phyloP scores from a whole-genome alignment of 768 basidiomycete genomes.

The Phlebiopsis gigantea region DNA sequence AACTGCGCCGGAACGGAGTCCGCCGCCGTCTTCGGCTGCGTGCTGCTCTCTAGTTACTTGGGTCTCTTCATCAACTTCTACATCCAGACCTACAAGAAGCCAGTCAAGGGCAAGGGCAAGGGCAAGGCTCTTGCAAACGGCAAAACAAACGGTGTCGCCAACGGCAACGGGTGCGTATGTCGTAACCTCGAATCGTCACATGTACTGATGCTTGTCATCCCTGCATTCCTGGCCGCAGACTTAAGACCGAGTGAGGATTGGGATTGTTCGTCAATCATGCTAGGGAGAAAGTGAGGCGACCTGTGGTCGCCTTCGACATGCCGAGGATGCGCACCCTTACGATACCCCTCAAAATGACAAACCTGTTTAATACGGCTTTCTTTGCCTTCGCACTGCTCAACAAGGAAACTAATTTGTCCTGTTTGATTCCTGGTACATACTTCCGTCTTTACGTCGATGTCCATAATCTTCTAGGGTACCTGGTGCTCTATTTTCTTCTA shows the following conservation, averaged over 20 bases:
- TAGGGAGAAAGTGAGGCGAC: neutral
- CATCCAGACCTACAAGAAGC: conserved; percentile 77
- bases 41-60: conserved; percentile 84
- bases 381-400: neutral
- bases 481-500: neutral
- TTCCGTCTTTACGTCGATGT: neutral
- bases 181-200: neutral
- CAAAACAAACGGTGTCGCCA: conserved; percentile 45
- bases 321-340: neutral
- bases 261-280: neutral
- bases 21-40: conserved; percentile 88
- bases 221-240: conserved; percentile 22
- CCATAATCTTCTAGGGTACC: conserved; percentile 1
- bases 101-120: conserved; percentile 38
- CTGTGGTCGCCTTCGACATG: neutral
- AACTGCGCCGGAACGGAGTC: conserved; percentile 87
- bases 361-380: conserved; percentile 10
- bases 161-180: conserved; percentile 27
- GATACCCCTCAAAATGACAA: conserved; percentile 13
- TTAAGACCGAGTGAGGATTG: conserved; percentile 30
- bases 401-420: neutral
- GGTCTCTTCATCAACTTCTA: conserved; percentile 96
- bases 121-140: conserved; percentile 31
- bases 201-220: conserved; percentile 3
- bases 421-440: neutral